These are phyloP conservation scores for Fusarium cyanostomum DNA, from an alignment of 2,329 filamentous ascomycete species.

Conservation along the genomic window DNA sequence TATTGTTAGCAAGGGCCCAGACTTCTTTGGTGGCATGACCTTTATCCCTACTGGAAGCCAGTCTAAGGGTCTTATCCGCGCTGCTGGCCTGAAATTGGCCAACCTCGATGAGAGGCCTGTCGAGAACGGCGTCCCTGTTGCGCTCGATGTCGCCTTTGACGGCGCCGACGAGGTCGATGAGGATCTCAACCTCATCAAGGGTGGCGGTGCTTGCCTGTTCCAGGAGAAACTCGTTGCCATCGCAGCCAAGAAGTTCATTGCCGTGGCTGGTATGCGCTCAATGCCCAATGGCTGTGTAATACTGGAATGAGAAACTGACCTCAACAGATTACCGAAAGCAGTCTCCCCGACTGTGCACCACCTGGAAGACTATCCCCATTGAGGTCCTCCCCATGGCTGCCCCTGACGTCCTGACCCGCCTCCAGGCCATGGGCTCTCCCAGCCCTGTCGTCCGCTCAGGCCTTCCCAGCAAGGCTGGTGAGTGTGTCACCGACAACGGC, in stretches of 20 bases:
- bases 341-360: conserved; percentile 75
- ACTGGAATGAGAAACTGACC: conserved; percentile 10
- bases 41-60: conserved; percentile 95
- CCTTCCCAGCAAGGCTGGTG: conserved; percentile 79
- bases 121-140: conserved; percentile 51
- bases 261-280: conserved; percentile 74
- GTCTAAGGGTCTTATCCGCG: conserved; percentile 84
- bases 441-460: conserved; percentile 77
- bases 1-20: conserved; percentile 69
- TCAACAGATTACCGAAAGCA: conserved; percentile 85
- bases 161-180: conserved; percentile 97
- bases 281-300: background rate
- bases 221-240: conserved; percentile 97
- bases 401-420: conserved; percentile 76
- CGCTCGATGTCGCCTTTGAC: conserved; percentile 91
- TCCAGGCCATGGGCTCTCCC: conserved; percentile 77
- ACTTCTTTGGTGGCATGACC: conserved; percentile 70
- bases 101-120: conserved; percentile 78
- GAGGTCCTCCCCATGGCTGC: conserved; percentile 91
- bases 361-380: conserved; percentile 89
- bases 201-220: conserved; percentile 95
- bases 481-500: conserved; percentile 69
- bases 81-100: conserved; percentile 79
- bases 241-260: conserved; percentile 84
- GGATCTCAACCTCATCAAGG: conserved; percentile 96